Conservation (phyloP, 2,329 filamentous ascomycete species). For the Penicillium sp. region DNA sequence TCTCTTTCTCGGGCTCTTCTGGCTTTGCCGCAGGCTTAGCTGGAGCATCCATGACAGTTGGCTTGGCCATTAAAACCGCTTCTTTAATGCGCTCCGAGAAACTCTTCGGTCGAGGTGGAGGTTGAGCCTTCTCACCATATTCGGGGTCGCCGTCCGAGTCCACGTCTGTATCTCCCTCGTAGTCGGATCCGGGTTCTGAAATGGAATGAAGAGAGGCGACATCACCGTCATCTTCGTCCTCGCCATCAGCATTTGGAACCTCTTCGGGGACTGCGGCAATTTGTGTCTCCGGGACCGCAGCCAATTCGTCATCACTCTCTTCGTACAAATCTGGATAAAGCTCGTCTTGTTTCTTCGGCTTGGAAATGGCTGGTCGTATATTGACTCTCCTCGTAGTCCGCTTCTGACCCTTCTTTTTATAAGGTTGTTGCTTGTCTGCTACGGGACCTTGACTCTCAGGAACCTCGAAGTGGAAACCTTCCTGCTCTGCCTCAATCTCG, state of each 20-base stretch:
- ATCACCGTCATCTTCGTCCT: constrained; percentile 11
- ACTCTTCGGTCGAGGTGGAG: constrained; percentile 27
- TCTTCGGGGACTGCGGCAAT: constrained; percentile 12
- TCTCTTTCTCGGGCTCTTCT: constrained; percentile 22
- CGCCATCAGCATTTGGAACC: constrained; percentile 10
- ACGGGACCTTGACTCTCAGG: constrained; percentile 37
- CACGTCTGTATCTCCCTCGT: constrained; percentile 10
- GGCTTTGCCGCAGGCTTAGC: constrained; percentile 13
- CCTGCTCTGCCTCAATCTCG: constrained; percentile 44
- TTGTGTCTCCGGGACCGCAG: constrained; percentile 33
- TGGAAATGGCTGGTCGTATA: constrained; percentile 44
- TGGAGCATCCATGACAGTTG: constrained; percentile 15
- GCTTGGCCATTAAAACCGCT: constrained; percentile 29
- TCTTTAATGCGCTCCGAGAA: constrained; percentile 41
- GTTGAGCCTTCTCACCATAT: constrained; percentile 24
- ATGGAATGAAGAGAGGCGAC: constrained; percentile 29
- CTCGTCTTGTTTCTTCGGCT: constrained; percentile 26
- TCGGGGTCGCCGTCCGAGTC: constrained; percentile 33
- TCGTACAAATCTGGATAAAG: constrained; percentile 21
- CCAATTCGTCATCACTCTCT: constrained; percentile 30
- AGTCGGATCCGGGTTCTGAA: constrained; percentile 29
- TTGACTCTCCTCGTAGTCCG: constrained; percentile 47
- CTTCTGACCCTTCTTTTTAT: constrained; percentile 50
- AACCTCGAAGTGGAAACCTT: constrained; percentile 32
- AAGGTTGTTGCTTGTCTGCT: constrained; percentile 12